phyloP scores from a whole-genome alignment of 1,284 basidiomycete species.

The Trametes polyzona region DNA sequence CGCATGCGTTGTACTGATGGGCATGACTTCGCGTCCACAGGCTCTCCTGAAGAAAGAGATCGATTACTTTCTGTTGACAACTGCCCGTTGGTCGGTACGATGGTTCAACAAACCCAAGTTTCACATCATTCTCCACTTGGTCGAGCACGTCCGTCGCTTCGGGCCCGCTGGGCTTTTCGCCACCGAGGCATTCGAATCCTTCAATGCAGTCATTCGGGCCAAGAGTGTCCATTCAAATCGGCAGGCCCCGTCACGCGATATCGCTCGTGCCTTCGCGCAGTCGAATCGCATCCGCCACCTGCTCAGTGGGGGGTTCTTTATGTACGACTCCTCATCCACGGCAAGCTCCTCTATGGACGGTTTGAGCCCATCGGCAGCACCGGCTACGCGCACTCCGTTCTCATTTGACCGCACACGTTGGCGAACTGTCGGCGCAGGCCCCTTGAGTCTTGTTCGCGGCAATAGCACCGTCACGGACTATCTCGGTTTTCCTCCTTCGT shows the following conservation, averaged over 20 bases:
- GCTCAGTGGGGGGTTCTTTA: conserved; percentile 34
- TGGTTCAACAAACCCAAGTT: conserved; percentile 40
- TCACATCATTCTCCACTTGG: conserved; percentile 34
- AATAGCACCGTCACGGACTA: too few relatives aligned
- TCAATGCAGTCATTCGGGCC: conserved; percentile 47
- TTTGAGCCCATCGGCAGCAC: neutral
- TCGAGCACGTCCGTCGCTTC: conserved; percentile 29
- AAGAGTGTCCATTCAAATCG: conserved; percentile 48
- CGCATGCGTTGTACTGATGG: too few relatives aligned
- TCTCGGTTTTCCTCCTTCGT: too few relatives aligned
- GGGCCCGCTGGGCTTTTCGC: conserved; percentile 34
- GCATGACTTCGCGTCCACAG: too few relatives aligned
- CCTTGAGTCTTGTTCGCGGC: too few relatives aligned
- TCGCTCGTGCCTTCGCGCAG: conserved; percentile 41
- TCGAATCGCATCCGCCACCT: conserved; percentile 42
- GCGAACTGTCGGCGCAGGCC: too few relatives aligned
- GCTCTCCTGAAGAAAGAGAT: conserved; percentile 47
- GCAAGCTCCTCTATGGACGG: too few relatives aligned
- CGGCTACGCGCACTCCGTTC: too few relatives aligned
- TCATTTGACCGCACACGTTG: too few relatives aligned
- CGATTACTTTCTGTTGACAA: conserved; percentile 36
- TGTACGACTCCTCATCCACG: conserved; percentile 16
- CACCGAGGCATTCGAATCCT: conserved; percentile 51
- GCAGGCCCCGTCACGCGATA: conserved; percentile 47
- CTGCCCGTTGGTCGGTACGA: neutral